Evolutionary conservation across 768 basidiomycete species (phyloP).

Genomic region (Suillus alpinus): DNA sequence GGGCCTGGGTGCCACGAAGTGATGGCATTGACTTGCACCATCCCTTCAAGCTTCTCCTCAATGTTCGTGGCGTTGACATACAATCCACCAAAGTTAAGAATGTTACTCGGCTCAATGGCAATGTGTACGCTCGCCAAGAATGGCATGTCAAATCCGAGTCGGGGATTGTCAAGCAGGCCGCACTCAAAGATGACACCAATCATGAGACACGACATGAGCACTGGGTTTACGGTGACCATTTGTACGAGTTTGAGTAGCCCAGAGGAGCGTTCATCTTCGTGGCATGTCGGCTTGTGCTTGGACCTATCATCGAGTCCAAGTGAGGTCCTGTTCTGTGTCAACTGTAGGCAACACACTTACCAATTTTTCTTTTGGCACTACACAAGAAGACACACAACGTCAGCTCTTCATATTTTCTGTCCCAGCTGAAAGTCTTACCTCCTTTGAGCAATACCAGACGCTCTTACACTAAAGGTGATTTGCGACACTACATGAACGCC

Average conservation of each 20-base stretch:
- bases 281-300: slow-evolving; percentile 12
- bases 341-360: not conserved
- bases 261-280: slow-evolving; percentile 10
- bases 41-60: slow-evolving; percentile 9
- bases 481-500: not conserved
- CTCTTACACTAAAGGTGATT: slow-evolving; percentile 12
- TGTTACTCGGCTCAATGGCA: slow-evolving; percentile 13
- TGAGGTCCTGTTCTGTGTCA: not conserved
- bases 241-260: slow-evolving; percentile 12
- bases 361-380: slow-evolving; percentile 18
- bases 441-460: slow-evolving; percentile 21
- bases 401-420: not conserved
- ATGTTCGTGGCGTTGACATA: slow-evolving; percentile 7
- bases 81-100: slow-evolving; percentile 5
- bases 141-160: slow-evolving; percentile 12
- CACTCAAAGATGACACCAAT: slow-evolving; percentile 11
- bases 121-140: slow-evolving; percentile 13
- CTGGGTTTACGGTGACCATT: slow-evolving; percentile 7
- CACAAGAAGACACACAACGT: not conserved
- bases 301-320: slow-evolving; percentile 7
- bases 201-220: slow-evolving; percentile 7
- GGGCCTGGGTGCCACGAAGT: not conserved
- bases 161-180: slow-evolving; percentile 8
- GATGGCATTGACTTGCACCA: slow-evolving; percentile 11
- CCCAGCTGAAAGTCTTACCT: not conserved